Percentiles rank a stretch among this genome's conserved stretches.
phyloP scores from a whole-genome alignment of 352 stramenopile species.

The Proteromonas lacertae region DNA sequence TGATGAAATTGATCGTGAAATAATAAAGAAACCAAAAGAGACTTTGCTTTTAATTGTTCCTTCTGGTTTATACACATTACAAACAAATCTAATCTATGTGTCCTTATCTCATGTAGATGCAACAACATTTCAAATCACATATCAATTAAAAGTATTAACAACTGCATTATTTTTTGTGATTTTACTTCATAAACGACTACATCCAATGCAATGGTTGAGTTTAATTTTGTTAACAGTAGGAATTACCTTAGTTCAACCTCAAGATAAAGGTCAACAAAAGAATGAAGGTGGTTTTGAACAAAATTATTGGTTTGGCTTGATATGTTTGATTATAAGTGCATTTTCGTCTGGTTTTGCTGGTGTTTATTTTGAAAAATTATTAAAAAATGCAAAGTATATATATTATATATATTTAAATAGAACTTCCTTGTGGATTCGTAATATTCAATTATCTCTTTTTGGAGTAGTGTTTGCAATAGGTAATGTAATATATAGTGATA shows the following conservation, averaged over 20 bases:
- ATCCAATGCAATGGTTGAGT: constrained; percentile 25
- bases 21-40: constrained; percentile 21
- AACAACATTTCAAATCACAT: constrained; percentile 38
- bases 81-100: constrained; percentile 58
- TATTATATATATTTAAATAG: too few relatives aligned
- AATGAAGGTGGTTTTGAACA: too few relatives aligned
- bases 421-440: constrained; percentile 42
- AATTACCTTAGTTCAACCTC: background rate
- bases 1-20: too few relatives aligned
- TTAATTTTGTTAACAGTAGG: constrained; percentile 28
- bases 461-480: constrained; percentile 27
- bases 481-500: constrained; percentile 22
- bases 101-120: constrained; percentile 42
- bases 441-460: constrained; percentile 48
- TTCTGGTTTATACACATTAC: constrained; percentile 39
- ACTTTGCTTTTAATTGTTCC: constrained; percentile 35
- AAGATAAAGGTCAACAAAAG: too few relatives aligned
- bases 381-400: constrained; percentile 31
- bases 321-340: constrained; percentile 25
- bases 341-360: constrained; percentile 16
- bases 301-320: constrained; percentile 23
- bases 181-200: constrained; percentile 28
- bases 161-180: constrained; percentile 41
- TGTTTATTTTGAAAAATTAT: constrained; percentile 1
- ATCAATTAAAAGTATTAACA: constrained; percentile 45